Evolutionary conservation across 164 flowering plant species (phyloP), one percentile per base, ranked within the genome.

Genomic region (Umbilicus rupestris): DNA sequence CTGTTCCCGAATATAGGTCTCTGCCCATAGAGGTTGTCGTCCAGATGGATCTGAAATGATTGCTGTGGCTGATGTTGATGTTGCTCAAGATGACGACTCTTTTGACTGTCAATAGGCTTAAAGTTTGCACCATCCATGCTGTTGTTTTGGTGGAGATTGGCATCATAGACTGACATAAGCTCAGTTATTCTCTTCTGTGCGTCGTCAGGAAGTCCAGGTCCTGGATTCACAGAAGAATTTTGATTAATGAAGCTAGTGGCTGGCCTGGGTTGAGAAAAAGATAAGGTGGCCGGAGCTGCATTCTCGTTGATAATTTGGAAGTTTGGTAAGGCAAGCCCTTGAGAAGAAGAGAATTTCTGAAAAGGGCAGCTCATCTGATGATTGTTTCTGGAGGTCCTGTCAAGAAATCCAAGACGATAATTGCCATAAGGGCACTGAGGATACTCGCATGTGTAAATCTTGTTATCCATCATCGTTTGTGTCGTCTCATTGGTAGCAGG

Each of bases 301-400:
- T 85, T 81, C 16, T 73, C 81, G 31, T 77, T 80, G 66, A 69
- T 75, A 5, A 67, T 63, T 20, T 75, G 77, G 63, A 77, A 77
- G 63, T 71, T 70, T 5, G 82, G 70, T 3, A 71, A 55, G 22
- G 76, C 81, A 72, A 71, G 75, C 2, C 29, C 65, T 60, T 71
- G 73, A 20, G 71, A 62, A 49, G 70, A 57, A 42, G 72, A 44
- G 47, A 35, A 55, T 64, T 20, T 69, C 58, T 76, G 66, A 52
- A 58, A 80, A 7, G 76, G 74, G 64, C 89, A 83, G 62, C 44
- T 71, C 62, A 78, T 8, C 47, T 83, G 85, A 64, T 85, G 89
- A 62, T 80, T 81, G 73, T 83, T 81, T 68, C 89, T 73, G 0
- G 81, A 74, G 12, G 57, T 67, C 74, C 85, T 72, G 73, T 81